Base-by-base conservation (phyloP, 148 eudicot genomes). In the Camellia lanceoleosa region DNA sequence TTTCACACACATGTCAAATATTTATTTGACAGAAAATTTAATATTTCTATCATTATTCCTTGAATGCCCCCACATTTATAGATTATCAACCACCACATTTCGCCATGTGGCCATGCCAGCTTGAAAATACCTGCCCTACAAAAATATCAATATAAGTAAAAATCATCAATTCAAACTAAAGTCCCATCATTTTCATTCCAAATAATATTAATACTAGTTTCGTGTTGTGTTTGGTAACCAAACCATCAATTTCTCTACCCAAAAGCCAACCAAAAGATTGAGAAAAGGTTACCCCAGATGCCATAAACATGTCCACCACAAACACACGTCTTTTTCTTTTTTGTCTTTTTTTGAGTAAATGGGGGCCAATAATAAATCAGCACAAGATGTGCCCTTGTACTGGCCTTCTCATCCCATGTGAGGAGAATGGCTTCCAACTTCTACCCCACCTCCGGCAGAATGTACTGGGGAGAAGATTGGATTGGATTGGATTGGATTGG, bases 241-340 rank as follows among this genome's bases (percentile, higher is more conserved):
- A 59, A 60, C 60, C 38, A 61, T 44, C 68, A 38, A 75, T 75
- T 61, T 60, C 67, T 18, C n/a, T n/a, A 77, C 51, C 78, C 18
- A 38, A 52, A 51, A 58, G 41, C 63, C 4, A 76, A 56, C n/a
- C 49, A 67, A 66, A 60, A 52, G 51, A 63, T 38, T 67, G 47
- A 67, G 7, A 58, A 68, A 68, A 55, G 62, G 68, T 64, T 30
- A 30, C 46, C 56, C 66, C 71, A 75, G 77, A 30, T 30, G 38
- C 38, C 38, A 30, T 30, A 30, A 62, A 56, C 82, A 80, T 80
- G 82, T 72, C 77, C 77, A 30, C 38, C 49, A 63, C 18, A 60
- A 56, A 74, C 16, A 52, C 44, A 67, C 30, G 30, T 30, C 38
- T 30, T 30, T 30, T 30, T 30, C 38, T 30, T 30, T 30, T 30